Base-by-base conservation (phyloP, 1,284 basidiomycete species). In the Boletus sp. region DNA sequence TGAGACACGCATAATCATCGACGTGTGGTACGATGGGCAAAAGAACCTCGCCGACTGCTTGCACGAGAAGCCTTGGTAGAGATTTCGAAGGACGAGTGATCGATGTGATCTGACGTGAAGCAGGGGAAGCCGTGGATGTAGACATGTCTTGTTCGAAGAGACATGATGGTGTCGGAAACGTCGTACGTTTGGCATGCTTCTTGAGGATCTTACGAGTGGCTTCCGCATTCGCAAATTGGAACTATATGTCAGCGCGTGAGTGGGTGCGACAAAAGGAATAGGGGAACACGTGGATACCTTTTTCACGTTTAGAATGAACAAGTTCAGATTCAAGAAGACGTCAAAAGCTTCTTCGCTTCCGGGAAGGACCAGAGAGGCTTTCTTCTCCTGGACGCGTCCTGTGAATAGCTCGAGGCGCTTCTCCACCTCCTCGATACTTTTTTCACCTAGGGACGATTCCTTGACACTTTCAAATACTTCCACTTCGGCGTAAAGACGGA, bases 151-250 rank as follows among this genome's bases (percentile, higher is more conserved):
- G 55, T 5, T 43, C 50, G 48, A 64, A 52, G 10, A 56, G 46
- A 32, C 49, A 29, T 3, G 47, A 27, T 2, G 77, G 74, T 14
- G 78, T 64, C 1, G 81, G 80, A 4, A 89, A 70, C 0, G 82
- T 78, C 0, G 90, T 92, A 5, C 91, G 82, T 66, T 96, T 97
- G 23, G 90, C 81, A 64, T 96, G 94, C 66, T 97, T 97, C 75
- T 97, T 96, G 52, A 96, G 78, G 52, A 93, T 92, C 70, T 93
- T 93, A 37, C 89, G 80, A 2, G 82, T 86, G 1, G 94, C 94
- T 66, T 96, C 92, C 7, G 88, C 77, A 57, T 93, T 97, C 8
- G 91, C 91, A 29, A 80, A 69, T 65, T 94, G 88, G 62, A 91
- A 87, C 82, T 88, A 38, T 10, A 27, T 19, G 26, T 13, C 12